These are phyloP conservation scores for Xylaria flabelliformis DNA, from an alignment of 495 filamentous ascomycete genomes.

Conservation along the genomic window DNA sequence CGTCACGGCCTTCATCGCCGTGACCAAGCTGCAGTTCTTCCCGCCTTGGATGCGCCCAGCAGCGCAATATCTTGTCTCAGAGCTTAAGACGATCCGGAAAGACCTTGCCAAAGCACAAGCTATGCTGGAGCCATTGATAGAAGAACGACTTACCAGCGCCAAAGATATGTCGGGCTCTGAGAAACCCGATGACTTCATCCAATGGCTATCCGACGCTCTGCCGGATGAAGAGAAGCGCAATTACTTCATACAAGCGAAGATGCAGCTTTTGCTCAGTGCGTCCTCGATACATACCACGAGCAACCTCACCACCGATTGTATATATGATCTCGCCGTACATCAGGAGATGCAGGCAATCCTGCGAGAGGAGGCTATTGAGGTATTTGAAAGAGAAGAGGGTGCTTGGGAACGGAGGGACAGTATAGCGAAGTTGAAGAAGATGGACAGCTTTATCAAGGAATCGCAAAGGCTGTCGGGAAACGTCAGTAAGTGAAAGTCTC, in stretches of 20 bases:
- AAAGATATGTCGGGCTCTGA: slow-evolving; percentile 35
- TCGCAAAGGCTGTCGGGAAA: slow-evolving; percentile 52
- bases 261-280: slow-evolving; percentile 44
- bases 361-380: slow-evolving; percentile 53
- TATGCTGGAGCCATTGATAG: slow-evolving; percentile 42
- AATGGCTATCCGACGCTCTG: slow-evolving; percentile 45
- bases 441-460: slow-evolving; percentile 65
- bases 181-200: slow-evolving; percentile 42
- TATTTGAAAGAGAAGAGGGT: slow-evolving; percentile 44
- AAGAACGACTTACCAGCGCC: slow-evolving; percentile 39
- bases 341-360: slow-evolving; percentile 58
- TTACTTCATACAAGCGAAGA: slow-evolving; percentile 38
- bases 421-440: slow-evolving; percentile 51
- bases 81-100: slow-evolving; percentile 38
- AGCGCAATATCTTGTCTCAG: slow-evolving; percentile 41
- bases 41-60: slow-evolving; percentile 45
- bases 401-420: slow-evolving; percentile 47
- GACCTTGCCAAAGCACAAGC: slow-evolving; percentile 39
- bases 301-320: slow-evolving; percentile 45
- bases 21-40: slow-evolving; percentile 47
- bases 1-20: slow-evolving; percentile 45
- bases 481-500: slow-evolving; percentile 44
- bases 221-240: slow-evolving; percentile 42
- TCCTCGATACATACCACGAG: slow-evolving; percentile 48
- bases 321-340: slow-evolving; percentile 56